These are phyloP conservation scores for Saccharomycopsis selenospora DNA, from an alignment of 805 yeast genomes.

Conservation along the genomic window DNA sequence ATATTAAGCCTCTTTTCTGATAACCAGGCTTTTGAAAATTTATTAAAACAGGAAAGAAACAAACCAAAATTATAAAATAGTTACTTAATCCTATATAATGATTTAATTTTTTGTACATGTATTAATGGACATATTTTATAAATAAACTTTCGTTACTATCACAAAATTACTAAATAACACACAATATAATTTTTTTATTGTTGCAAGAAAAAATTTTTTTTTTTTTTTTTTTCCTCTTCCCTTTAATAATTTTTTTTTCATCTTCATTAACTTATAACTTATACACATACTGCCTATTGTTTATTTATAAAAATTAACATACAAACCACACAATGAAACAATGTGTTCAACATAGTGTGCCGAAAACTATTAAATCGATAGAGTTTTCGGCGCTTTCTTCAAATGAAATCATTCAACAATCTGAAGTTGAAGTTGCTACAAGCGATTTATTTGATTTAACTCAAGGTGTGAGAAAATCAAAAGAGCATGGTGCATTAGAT, in stretches of 20 bases:
- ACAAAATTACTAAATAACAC: too few species aligned
- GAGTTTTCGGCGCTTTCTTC: constrained; percentile 93
- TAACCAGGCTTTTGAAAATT: constrained; percentile 16
- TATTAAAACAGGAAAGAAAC: constrained; percentile 15
- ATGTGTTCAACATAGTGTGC: constrained; percentile 48
- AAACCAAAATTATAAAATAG: constrained; percentile 2
- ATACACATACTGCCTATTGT: too few species aligned
- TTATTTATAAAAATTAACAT: too few species aligned
- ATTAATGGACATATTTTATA: too few species aligned
- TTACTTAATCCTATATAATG: too few species aligned
- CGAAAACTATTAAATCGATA: constrained; percentile 82
- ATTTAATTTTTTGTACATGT: too few species aligned
- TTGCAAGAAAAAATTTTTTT: too few species aligned
- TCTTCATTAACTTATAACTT: too few species aligned
- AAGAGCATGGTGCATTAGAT: constrained; percentile 81
- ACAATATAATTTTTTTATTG: too few species aligned
- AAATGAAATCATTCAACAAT: constrained; percentile 83
- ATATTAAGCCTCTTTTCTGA: constrained; percentile 18
- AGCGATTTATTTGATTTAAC: constrained; percentile 89
- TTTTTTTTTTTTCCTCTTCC: too few species aligned
- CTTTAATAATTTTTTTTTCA: too few species aligned
- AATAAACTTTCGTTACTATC: too few species aligned
- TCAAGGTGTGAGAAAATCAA: constrained; percentile 73
- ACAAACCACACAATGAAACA: constrained; percentile 19
- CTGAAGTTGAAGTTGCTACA: constrained; percentile 88